Percentiles rank a stretch among this genome's conserved stretches.
Conservation (phyloP, 805 yeast species). For the Zygosaccharomyces pseudorouxii region DNA sequence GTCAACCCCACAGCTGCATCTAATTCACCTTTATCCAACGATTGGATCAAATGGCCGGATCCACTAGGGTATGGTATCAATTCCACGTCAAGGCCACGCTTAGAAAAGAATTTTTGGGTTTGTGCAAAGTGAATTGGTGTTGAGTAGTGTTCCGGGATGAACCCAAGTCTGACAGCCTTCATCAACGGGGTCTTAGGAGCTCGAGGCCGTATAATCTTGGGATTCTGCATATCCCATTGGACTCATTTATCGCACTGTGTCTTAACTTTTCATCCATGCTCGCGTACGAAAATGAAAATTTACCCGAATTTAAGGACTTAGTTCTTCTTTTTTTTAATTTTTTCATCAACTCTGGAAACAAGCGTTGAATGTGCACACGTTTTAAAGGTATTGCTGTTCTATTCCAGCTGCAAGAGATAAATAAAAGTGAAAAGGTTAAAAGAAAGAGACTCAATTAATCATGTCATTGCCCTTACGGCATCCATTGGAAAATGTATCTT, state of each 20-base stretch:
- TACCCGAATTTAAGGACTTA: too few relatives aligned
- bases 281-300: not conserved
- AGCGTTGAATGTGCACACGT: not conserved
- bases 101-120: slow-evolving; percentile 50
- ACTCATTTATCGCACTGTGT: not conserved
- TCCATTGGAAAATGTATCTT: slow-evolving; percentile 51
- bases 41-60: slow-evolving; percentile 78
- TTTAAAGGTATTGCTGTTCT: not conserved
- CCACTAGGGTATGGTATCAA: slow-evolving; percentile 76
- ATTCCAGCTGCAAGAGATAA: not conserved
- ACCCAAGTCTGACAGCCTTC: slow-evolving; percentile 57
- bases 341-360: not conserved
- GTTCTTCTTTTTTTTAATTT: not conserved
- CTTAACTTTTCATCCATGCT: not conserved
- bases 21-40: slow-evolving; percentile 56
- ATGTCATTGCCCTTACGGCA: slow-evolving; percentile 59
- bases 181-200: not conserved
- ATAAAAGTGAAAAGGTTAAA: not conserved
- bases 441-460: not conserved
- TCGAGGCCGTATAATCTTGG: too few relatives aligned
- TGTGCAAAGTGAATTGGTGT: slow-evolving; percentile 78
- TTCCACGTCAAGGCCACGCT: slow-evolving; percentile 50
- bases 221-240: not conserved
- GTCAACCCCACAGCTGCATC: slow-evolving; percentile 87
- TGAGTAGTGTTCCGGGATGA: slow-evolving; percentile 87